Percentiles rank a stretch among this genome's conserved stretches.
Evolutionary conservation across 1,284 basidiomycete genomes (phyloP).

Genomic region (Crucibulum parvulum): DNA sequence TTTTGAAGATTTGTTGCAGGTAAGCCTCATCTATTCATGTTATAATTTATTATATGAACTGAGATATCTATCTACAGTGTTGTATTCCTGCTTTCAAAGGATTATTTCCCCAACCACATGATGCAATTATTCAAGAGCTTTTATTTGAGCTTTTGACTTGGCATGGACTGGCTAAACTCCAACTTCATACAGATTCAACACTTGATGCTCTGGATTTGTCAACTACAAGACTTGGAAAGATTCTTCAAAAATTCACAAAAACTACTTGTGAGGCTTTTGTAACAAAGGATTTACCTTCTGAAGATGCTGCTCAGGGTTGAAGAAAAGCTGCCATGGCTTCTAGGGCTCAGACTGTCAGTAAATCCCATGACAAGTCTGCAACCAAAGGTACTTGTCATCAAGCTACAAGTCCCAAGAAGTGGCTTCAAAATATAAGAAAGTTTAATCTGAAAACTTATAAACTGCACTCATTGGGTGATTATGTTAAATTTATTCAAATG

Average conservation of each 20-base stretch:
- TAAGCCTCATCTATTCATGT: slow-evolving; percentile 3
- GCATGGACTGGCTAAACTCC: slow-evolving; percentile 45
- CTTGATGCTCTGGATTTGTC: slow-evolving; percentile 23
- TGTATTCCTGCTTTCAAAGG: slow-evolving; percentile 40
- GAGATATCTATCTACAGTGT: slow-evolving; percentile 20
- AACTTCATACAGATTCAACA: slow-evolving; percentile 38
- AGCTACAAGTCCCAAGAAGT: not conserved
- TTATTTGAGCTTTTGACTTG: slow-evolving; percentile 34
- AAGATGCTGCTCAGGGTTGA: slow-evolving; percentile 25
- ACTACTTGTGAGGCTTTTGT: slow-evolving; percentile 19
- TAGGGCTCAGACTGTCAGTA: not conserved
- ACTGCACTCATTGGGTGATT: slow-evolving; percentile 29
- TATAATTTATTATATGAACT: not conserved
- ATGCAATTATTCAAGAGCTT: slow-evolving; percentile 31
- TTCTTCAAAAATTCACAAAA: slow-evolving; percentile 27
- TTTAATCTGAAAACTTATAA: slow-evolving; percentile 31
- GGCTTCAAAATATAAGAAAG: not conserved
- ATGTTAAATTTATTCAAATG: slow-evolving; percentile 12
- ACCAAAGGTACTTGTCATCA: not conserved
- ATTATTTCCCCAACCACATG: slow-evolving; percentile 30
- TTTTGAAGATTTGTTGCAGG: slow-evolving; percentile 40
- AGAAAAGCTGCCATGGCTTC: slow-evolving; percentile 8
- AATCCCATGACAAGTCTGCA: not conserved
- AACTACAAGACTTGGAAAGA: slow-evolving; percentile 26
- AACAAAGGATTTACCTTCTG: slow-evolving; percentile 28